phyloP scores from a whole-genome alignment of 2,329 filamentous ascomycete genomes.

The Aspergillus sojae region DNA sequence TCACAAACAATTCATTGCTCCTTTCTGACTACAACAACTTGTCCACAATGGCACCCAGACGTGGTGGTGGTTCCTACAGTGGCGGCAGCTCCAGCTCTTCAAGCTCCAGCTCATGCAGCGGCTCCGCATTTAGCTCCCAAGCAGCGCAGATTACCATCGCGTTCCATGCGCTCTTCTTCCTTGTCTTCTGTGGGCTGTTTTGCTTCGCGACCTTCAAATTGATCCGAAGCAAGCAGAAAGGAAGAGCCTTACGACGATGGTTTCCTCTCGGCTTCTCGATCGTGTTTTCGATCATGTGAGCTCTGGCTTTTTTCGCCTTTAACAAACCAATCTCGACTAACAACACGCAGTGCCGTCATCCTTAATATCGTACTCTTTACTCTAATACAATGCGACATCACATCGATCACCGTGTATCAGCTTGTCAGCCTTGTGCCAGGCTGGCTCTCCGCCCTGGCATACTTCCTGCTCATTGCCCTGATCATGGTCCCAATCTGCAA shows the following conservation, averaged over 20 bases:
- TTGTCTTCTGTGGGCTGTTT: conserved; percentile 13
- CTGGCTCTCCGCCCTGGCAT: conserved; percentile 10
- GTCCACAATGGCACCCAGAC: conserved; percentile 2
- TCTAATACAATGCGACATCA: conserved; percentile 12
- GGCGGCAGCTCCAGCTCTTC: background rate
- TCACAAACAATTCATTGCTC: background rate
- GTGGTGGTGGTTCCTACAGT: background rate
- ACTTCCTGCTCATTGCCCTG: conserved; percentile 9
- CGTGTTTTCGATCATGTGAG: conserved; percentile 11
- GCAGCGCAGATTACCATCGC: conserved; percentile 10
- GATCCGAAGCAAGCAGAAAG: conserved; percentile 7
- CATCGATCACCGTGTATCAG: background rate
- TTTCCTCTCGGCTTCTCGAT: conserved; percentile 14
- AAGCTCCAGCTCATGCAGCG: conserved; percentile 1
- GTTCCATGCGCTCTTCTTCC: conserved; percentile 19
- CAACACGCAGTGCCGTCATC: background rate
- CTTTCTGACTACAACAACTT: background rate
- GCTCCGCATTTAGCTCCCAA: conserved; percentile 5
- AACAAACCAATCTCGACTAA: background rate
- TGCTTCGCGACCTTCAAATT: background rate
- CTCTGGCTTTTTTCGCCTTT: no score
- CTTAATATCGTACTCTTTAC: conserved; percentile 9
- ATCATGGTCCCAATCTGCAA: conserved; percentile 20
- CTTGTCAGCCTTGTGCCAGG: background rate
- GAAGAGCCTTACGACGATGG: conserved; percentile 7